phyloP scores from a whole-genome alignment of 768 basidiomycete species.

The Amanita fuliginea region DNA sequence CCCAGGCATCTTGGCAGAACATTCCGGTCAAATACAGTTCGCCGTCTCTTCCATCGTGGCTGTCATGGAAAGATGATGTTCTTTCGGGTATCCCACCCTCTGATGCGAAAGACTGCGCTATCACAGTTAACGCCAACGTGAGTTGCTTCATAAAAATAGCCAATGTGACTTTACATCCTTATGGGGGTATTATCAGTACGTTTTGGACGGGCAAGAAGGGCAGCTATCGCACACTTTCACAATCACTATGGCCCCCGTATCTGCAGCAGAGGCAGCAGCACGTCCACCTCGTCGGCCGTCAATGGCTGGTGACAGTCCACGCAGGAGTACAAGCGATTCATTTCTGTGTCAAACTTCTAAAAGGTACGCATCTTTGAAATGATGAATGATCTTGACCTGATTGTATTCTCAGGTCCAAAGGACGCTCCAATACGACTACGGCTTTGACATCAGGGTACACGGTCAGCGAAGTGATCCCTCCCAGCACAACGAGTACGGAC shows the following conservation, averaged over 20 bases:
- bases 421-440: constrained; percentile 12
- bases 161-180: constrained; percentile 4
- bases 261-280: constrained; percentile 29
- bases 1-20: constrained; percentile 77
- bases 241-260: constrained; percentile 59
- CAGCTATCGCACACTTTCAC: constrained; percentile 55
- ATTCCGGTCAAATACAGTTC: constrained; percentile 73
- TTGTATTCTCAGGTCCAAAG: constrained; percentile 13
- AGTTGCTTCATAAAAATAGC: constrained; percentile 13
- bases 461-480: not conserved
- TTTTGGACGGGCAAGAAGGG: constrained; percentile 68
- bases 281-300: constrained; percentile 33
- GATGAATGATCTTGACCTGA: not conserved
- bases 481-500: not conserved
- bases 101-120: constrained; percentile 64
- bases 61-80: constrained; percentile 78
- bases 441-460: not conserved
- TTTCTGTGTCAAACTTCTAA: constrained; percentile 30
- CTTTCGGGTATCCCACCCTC: constrained; percentile 72
- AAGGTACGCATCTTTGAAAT: constrained; percentile 18
- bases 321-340: constrained; percentile 37
- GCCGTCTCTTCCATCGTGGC: constrained; percentile 76
- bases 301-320: constrained; percentile 28
- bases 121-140: constrained; percentile 71
- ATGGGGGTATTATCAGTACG: constrained; percentile 33